Evolutionary conservation across 352 stramenopile genomes (phyloP).

Genomic region (Pythium insidiosum): DNA sequence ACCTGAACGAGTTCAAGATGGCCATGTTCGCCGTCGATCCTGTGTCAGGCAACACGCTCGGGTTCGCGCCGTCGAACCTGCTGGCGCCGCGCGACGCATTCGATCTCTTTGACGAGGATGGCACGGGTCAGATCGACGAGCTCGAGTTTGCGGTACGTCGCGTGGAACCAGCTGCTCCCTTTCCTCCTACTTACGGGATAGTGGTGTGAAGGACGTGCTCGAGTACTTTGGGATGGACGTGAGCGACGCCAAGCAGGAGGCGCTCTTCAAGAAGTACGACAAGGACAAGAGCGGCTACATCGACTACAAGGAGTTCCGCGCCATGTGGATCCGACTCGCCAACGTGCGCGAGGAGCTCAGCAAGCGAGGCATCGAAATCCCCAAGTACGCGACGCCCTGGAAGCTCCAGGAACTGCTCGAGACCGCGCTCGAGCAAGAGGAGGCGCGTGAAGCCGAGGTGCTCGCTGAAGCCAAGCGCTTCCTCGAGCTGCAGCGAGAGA

Average conservation of each 20-base stretch:
- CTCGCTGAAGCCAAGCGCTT: constrained; percentile 76
- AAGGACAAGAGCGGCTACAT: constrained; percentile 88
- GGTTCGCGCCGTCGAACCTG: constrained; percentile 78
- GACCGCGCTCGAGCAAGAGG: constrained; percentile 86
- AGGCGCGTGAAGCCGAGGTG: constrained; percentile 70
- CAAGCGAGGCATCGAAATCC: constrained; percentile 83
- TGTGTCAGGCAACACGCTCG: constrained; percentile 64
- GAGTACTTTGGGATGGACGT: constrained; percentile 89
- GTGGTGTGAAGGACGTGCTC: constrained; percentile 90
- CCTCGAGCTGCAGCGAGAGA: constrained; percentile 63
- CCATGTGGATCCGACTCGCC: constrained; percentile 83
- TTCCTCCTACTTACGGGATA: too few species aligned
- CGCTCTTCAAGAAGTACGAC: constrained; percentile 91
- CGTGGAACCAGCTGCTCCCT: background rate
- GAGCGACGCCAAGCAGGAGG: constrained; percentile 86
- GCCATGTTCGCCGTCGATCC: constrained; percentile 90
- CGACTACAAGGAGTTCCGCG: constrained; percentile 92
- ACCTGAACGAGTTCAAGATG: constrained; percentile 91
- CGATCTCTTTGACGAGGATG: constrained; percentile 88
- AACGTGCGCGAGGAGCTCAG: constrained; percentile 80
- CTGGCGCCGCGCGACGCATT: constrained; percentile 87
- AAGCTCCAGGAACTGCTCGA: constrained; percentile 86
- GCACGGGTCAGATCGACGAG: constrained; percentile 87
- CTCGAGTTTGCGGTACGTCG: constrained; percentile 85
- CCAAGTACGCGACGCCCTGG: constrained; percentile 73